phyloP scores from a whole-genome alignment of 169 alveolate species.

The Babesia divergens region DNA sequence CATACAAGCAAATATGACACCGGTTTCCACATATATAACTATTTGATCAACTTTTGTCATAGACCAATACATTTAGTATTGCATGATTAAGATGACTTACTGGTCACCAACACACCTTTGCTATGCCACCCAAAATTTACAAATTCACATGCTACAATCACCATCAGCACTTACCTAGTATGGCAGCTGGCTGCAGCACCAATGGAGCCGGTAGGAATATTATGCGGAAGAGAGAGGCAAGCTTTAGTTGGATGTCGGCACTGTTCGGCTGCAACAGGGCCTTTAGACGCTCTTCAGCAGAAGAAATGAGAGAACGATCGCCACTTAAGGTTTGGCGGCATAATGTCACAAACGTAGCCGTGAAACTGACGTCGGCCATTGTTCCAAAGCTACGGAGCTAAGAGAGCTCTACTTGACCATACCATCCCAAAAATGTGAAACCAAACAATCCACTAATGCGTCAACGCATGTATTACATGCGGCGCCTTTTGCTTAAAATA shows the following conservation, averaged over 20 bases:
- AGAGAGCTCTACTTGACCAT: no score
- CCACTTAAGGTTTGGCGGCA: constrained; percentile 62
- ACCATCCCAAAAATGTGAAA: no score
- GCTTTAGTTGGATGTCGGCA: constrained; percentile 25
- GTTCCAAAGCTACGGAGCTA: neutral
- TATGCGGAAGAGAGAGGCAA: constrained; percentile 38
- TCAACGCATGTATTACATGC: no score
- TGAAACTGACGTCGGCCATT: constrained; percentile 50
- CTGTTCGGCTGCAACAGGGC: constrained; percentile 37
- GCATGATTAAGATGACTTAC: no score
- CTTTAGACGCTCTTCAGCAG: constrained; percentile 55
- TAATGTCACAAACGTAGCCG: constrained; percentile 45
- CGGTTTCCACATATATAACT: no score
- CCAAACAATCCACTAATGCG: no score
- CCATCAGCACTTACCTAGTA: neutral
- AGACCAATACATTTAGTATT: no score
- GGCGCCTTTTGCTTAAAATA: no score
- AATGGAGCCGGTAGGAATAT: constrained; percentile 37
- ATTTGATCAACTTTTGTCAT: no score
- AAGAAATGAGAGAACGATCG: constrained; percentile 24
- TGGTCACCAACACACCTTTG: neutral
- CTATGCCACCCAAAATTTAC: neutral
- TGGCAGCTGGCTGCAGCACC: neutral
- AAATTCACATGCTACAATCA: no score
- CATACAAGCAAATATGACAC: no score